Evolutionary conservation across 441 rosid genomes (phyloP), one percentile per base, ranked within the genome.

Genomic region (Pelargonium exstipulatum): DNA sequence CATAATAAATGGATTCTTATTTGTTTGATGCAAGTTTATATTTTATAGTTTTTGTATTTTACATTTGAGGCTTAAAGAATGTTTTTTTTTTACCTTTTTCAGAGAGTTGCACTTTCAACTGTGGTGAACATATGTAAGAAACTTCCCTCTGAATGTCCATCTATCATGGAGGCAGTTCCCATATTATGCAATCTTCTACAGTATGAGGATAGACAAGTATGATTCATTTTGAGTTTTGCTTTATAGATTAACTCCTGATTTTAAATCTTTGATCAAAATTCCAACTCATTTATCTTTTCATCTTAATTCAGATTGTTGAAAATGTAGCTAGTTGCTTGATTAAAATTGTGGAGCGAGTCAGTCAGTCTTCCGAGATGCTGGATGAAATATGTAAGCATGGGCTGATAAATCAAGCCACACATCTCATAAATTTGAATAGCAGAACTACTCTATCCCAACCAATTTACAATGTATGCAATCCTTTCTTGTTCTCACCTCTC

Each of bases 81-180:
- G 60, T 63, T 71, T 64, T 60, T 65, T 13, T 74, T 72, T 62
- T n/a, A n/a, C n/a, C 49, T 66, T 10, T 62, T 71, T 64, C 83
- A 95, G 99, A 91, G 99, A 74, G 95, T 89, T 74, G 98, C 98
- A 29, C 89, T 95, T 82, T 88, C 93, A 72, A 84, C 90, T 46
- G 98, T 92, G 79, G 94, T 86, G 72, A 92, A 95, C 79, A 87
- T 92, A 77, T 95, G 98, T 75, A 85, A 80, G 87, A 87, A 86
- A 79, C 91, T 95, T 81, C 91, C 97, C 57, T 73, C 89, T 17
- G 96, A 90, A 35, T 71, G 79, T 67, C 78, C 83, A 17, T 78
- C 74, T 64, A 73, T 88, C 72, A 86, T 87, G 91, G 97, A 89
- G 75, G 98, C 95, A 49, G 89, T 89, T 85, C 98, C 99, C 29